A percentile compares a stretch with the other conserved stretches of the same genome.
These are phyloP conservation scores for Acephala macrosclerotiorum DNA, from an alignment of 2,329 filamentous ascomycete species.

Conservation along the genomic window DNA sequence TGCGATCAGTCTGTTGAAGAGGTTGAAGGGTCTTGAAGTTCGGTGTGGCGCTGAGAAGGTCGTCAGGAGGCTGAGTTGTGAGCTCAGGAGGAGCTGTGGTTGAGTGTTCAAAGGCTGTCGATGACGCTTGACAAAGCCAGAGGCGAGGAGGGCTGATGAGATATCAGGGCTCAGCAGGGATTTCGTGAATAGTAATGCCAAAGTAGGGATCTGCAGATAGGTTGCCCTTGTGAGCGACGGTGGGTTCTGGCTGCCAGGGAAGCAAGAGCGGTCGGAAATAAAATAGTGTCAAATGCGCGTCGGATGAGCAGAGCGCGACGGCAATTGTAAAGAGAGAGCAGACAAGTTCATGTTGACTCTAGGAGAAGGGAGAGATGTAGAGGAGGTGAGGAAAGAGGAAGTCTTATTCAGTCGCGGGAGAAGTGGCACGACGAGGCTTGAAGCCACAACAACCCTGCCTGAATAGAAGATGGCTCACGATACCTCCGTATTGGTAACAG, in stretches of 20 bases:
- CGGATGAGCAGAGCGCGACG: neutral
- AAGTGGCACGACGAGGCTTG: conserved; percentile 10
- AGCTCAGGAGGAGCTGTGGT: neutral
- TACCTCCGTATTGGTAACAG: neutral
- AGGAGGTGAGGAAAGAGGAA: neutral
- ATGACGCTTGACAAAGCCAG: conserved; percentile 5
- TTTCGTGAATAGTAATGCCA: conserved; percentile 3
- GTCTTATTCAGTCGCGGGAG: neutral
- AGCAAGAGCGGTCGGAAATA: neutral
- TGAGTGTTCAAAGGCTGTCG: neutral
- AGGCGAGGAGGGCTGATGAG: conserved; percentile 8
- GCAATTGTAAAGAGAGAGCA: neutral
- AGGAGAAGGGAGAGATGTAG: neutral
- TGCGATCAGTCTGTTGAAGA: neutral
- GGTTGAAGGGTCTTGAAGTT: conserved; percentile 5
- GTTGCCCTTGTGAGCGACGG: conserved; percentile 2
- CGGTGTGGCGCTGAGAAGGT: conserved; percentile 1
- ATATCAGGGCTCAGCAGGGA: conserved; percentile 5
- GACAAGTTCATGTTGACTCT: neutral
- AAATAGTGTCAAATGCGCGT: neutral
- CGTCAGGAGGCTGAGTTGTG: conserved; percentile 5
- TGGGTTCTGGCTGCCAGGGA: neutral
- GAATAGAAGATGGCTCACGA: neutral
- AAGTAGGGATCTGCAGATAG: neutral
- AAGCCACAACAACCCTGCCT: conserved; percentile 2